These are phyloP conservation scores for Peribolospora kevripleyi DNA, from an alignment of 768 basidiomycete species.

Conservation along the genomic window DNA sequence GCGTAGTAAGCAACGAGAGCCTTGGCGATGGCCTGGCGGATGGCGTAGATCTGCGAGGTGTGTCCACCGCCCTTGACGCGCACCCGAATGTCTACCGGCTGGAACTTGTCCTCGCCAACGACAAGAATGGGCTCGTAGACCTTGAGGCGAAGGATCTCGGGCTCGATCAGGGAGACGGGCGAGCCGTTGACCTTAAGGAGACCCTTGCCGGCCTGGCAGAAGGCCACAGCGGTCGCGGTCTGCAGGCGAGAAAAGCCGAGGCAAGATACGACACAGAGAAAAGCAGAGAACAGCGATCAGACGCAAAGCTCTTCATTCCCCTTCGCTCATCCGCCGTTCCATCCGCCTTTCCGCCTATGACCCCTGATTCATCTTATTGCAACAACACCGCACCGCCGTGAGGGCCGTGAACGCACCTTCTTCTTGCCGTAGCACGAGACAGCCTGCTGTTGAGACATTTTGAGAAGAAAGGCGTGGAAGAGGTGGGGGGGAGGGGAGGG, in stretches of 20 bases:
- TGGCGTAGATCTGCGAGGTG: slow-evolving; percentile 94
- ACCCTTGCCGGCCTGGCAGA: slow-evolving; percentile 52
- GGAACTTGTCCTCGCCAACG: slow-evolving; percentile 54
- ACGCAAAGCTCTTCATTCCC: too few species aligned
- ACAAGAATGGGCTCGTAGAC: slow-evolving; percentile 93
- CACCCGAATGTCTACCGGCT: slow-evolving; percentile 76
- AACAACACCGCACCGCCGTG: too few species aligned
- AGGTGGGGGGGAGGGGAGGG: too few species aligned
- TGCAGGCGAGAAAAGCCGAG: neutral
- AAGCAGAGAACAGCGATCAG: too few species aligned
- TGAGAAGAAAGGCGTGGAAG: too few species aligned
- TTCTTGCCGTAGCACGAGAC: too few species aligned
- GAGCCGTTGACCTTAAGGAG: slow-evolving; percentile 91
- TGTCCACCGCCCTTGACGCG: slow-evolving; percentile 98
- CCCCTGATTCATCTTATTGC: too few species aligned
- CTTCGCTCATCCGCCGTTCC: too few species aligned
- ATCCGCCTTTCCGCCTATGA: too few species aligned
- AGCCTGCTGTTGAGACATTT: too few species aligned
- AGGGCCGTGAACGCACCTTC: too few species aligned
- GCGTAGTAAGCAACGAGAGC: slow-evolving; percentile 94
- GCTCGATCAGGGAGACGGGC: slow-evolving; percentile 83
- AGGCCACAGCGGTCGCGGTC: slow-evolving; percentile 5
- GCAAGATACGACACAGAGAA: too few species aligned
- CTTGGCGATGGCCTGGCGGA: slow-evolving; percentile 95
- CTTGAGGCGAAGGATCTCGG: slow-evolving; percentile 90